These are phyloP conservation scores for Tuber magnatum DNA, from an alignment of 495 filamentous ascomycete genomes.

Conservation along the genomic window DNA sequence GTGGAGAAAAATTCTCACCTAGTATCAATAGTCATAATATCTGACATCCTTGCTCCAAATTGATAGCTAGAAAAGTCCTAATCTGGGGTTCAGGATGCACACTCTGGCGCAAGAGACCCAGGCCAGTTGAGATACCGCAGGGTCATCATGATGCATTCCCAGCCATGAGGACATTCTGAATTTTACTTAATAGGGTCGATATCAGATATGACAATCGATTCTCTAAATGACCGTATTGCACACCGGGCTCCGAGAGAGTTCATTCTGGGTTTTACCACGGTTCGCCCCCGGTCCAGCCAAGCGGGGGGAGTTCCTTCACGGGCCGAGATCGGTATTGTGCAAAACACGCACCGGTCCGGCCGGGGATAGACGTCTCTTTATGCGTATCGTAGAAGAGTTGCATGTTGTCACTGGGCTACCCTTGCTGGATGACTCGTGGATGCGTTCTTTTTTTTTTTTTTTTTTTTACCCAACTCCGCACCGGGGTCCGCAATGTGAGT, in stretches of 20 bases:
- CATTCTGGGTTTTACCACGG: background rate
- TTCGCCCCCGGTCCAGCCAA: background rate
- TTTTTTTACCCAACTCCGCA: background rate
- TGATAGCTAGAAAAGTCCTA: background rate
- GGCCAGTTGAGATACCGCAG: background rate
- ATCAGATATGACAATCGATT: background rate
- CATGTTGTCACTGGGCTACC: background rate
- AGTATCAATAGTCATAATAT: background rate
- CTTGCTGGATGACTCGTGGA: background rate
- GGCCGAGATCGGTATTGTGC: slow-evolving; percentile 1
- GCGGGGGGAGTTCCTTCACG: background rate
- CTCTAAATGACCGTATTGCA: background rate
- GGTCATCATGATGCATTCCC: background rate
- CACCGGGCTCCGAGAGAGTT: background rate
- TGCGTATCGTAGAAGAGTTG: background rate
- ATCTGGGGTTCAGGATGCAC: background rate
- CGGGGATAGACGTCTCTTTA: background rate
- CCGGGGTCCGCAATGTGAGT: background rate
- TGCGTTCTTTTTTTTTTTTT: background rate
- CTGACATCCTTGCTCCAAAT: background rate
- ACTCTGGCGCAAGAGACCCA: background rate
- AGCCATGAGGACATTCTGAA: background rate
- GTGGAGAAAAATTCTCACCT: background rate
- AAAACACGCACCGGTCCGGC: background rate
- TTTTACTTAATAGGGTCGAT: background rate